phyloP scores from a whole-genome alignment of 805 yeast species.

The Schwanniomyces pseudopolymorphus region DNA sequence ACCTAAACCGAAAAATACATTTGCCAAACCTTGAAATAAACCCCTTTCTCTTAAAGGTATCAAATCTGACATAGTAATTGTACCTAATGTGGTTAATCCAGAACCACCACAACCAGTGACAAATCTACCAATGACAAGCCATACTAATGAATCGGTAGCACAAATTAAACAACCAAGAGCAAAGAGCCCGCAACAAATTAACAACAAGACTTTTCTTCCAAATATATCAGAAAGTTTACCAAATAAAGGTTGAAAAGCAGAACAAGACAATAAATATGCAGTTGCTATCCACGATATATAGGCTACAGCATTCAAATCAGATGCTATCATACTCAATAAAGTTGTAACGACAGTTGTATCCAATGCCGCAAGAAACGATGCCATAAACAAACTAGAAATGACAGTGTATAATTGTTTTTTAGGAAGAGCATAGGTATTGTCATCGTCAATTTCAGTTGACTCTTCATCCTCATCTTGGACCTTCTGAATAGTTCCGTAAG shows the following conservation, averaged over 20 bases:
- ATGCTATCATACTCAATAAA: constrained; percentile 61
- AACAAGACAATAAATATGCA: constrained; percentile 62
- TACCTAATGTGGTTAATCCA: constrained; percentile 72
- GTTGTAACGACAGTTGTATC: constrained; percentile 72
- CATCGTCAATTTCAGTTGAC: constrained; percentile 8
- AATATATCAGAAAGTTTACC: constrained; percentile 73
- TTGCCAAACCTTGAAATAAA: constrained; percentile 78
- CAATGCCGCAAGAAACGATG: constrained; percentile 58
- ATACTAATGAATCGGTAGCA: constrained; percentile 46
- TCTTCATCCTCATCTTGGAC: constrained; percentile 1
- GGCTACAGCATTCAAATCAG: constrained; percentile 63
- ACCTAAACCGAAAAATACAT: constrained; percentile 74
- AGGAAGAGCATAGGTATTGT: constrained; percentile 30
- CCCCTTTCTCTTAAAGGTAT: constrained; percentile 78
- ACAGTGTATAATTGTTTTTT: constrained; percentile 27
- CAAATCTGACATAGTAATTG: constrained; percentile 75
- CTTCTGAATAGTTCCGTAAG: constrained; percentile 17
- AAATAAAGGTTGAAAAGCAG: constrained; percentile 72
- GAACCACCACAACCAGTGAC: constrained; percentile 92
- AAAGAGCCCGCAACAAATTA: constrained; percentile 56
- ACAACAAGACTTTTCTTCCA: constrained; percentile 56
- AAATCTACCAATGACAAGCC: constrained; percentile 60
- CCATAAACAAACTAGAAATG: constrained; percentile 32
- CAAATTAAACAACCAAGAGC: constrained; percentile 57
- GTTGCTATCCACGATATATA: constrained; percentile 75